Conservation (phyloP, 2,329 filamentous ascomycete genomes). For the Periconia macrospinosa region DNA sequence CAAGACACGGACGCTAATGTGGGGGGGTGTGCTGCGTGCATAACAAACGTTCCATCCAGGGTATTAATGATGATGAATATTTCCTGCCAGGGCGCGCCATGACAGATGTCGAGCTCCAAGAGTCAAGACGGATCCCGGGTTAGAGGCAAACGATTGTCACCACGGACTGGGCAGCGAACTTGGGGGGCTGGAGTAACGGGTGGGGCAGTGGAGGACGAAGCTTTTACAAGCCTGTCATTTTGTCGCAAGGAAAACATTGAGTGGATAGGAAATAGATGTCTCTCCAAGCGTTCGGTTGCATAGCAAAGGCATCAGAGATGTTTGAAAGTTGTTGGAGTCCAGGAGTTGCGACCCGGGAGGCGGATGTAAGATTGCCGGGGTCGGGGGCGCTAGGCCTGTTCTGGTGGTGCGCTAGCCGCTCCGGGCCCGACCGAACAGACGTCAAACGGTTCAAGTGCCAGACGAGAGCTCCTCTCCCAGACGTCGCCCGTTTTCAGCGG, state of each 20-base stretch:
- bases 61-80: too few relatives aligned
- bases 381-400: neutral
- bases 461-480: constrained; percentile 28
- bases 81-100: too few relatives aligned
- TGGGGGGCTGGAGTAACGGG: constrained; percentile 9
- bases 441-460: constrained; percentile 28
- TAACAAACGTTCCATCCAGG: too few relatives aligned
- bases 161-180: constrained; percentile 5
- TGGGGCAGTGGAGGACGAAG: constrained; percentile 1
- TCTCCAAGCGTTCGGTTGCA: constrained; percentile 31
- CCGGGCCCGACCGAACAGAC: constrained; percentile 20
- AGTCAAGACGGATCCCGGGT: neutral
- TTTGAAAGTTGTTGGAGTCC: constrained; percentile 27
- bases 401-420: constrained; percentile 3
- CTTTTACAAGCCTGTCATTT: constrained; percentile 1
- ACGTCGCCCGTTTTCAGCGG: constrained; percentile 40
- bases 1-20: too few relatives aligned
- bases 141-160: neutral
- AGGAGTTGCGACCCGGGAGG: constrained; percentile 15
- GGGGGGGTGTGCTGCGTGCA: too few relatives aligned
- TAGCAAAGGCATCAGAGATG: constrained; percentile 35
- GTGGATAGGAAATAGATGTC: constrained; percentile 21
- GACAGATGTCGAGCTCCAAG: neutral
- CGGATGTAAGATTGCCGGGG: constrained; percentile 22
- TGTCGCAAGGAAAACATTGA: constrained; percentile 6